Conservation (phyloP, 805 yeast species). For the Diddensiella transvaalensis region DNA sequence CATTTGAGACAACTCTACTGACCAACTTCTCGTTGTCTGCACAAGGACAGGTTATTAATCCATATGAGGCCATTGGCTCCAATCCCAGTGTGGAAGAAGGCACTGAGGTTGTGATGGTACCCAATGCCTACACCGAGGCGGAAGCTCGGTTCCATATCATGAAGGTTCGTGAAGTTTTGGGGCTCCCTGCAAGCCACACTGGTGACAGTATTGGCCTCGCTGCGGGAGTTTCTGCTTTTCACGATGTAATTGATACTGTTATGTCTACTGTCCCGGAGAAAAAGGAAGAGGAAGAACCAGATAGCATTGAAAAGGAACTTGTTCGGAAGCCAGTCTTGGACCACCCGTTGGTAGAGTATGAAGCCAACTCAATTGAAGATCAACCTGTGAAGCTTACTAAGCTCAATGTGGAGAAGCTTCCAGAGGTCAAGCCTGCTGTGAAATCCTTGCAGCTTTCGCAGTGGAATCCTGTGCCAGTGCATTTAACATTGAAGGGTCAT, state of each 20-base stretch:
- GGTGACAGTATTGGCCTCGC: constrained; percentile 36
- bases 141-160: constrained; percentile 59
- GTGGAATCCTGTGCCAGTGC: constrained; percentile 83
- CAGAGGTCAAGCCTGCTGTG: constrained; percentile 34
- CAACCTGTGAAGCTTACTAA: background rate
- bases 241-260: constrained; percentile 22
- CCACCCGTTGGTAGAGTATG: constrained; percentile 20
- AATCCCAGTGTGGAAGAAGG: constrained; percentile 32
- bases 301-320: constrained; percentile 6
- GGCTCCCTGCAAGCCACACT: constrained; percentile 39
- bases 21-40: constrained; percentile 54
- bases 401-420: constrained; percentile 5
- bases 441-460: constrained; percentile 66
- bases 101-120: constrained; percentile 45
- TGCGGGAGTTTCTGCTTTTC: constrained; percentile 50
- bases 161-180: constrained; percentile 60
- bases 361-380: constrained; percentile 19
- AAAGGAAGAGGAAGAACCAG: constrained; percentile 13
- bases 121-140: constrained; percentile 57
- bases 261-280: constrained; percentile 17
- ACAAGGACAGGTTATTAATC: constrained; percentile 37
- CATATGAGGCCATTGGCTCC: constrained; percentile 31
- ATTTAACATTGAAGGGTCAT: constrained; percentile 66
- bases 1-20: constrained; percentile 51
- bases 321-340: constrained; percentile 14